Evolutionary conservation across 2,329 filamentous ascomycete species (phyloP), one percentile per base, ranked within the genome.

Genomic region (Ascocoryne sarcoides): DNA sequence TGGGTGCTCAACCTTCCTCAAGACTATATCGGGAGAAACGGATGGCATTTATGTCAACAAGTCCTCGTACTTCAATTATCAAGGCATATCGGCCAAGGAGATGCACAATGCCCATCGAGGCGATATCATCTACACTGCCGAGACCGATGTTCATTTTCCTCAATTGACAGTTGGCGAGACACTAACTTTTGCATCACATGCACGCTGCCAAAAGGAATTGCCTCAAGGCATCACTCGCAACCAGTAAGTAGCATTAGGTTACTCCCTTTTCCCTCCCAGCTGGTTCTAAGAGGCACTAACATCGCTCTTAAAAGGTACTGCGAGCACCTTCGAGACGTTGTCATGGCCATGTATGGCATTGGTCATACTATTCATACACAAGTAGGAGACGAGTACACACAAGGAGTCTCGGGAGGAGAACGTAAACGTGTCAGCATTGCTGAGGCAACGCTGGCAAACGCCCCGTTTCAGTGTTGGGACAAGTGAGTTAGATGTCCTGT

Each of bases 391-490:
- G 79, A 84, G 48, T 76, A 80, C 32, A 69, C 85, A 4, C 40
- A 43, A 5, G 84, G 84, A 29, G 72, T 84, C 0, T 79, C 73
- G 1, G 80, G 79, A 12, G 79, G 80, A 16, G 79, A 84, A 55
- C 67, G 78, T 38, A 88, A 90, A 64, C 77, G 85, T 55, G 84
- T 90, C 5, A 82, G 77, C 14, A 86, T 89, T 46, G 82, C 82
- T 1, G 84, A 90, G 59, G 84, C 84, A 45, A 72, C 74, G 0
- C 71, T 71, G 10, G 65, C 63, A 0, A 58, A 64, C 10, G 73
- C 76, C 1, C 76, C 70, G 32, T 67, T 74, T 3, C 78, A 83
- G 56, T 81, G 78, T 43, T 90, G 84, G 84, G 85, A 82, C 44
- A 85, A 84, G 36, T 37, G 19, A 37, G 36, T 37, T 10, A 28